Base-by-base conservation (phyloP, 169 alveolate genomes). In the Plasmodium reichenowi region DNA sequence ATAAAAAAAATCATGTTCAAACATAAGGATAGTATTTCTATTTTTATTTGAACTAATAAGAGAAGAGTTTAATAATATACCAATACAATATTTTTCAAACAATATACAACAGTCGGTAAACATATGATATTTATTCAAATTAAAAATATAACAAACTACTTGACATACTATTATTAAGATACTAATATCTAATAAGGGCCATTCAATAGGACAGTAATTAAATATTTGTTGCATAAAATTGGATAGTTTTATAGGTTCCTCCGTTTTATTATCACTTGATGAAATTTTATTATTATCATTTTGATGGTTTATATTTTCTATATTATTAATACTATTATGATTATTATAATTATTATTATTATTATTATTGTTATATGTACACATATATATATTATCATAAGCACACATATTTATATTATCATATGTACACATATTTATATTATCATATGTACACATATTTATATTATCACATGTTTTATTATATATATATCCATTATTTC, bases 161-260 rank as follows among this genome's bases (percentile, higher is more conserved):
- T 83, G 91, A 7, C 85, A 68, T 5, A 58, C 91, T 13, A 83
- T 83, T 5, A 83, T 83, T 29, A 83, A 45, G 20, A 83, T 83
- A 32, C 74, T 83, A 32, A 83, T 68, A 47, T 83, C 91, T 67
- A 83, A 50, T 2, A 83, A 48, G 7, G 91, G 91, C 91, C 91
- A 83, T 9, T 83, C 83, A 6, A 22, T 7, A 32, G 91, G 91
- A 15, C 91, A 83, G 29, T 26, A 56, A 45, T 68, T 20, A 1
- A 56, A 6, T 17, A 83, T 83, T 56, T 83, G 91, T 32, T 83
- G 20, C 91, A 83, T 83, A 63, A 68, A 83, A 32, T 15, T 32
- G n/a, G 91, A 68, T 3, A 83, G 32, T 9, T 68, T 17, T 12
- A 17, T 62, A 17, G 13, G 1, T 22, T n/a, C n/a, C 26, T 54